phyloP scores from a whole-genome alignment of 495 filamentous ascomycete genomes.

The Amniculicola lignicola region DNA sequence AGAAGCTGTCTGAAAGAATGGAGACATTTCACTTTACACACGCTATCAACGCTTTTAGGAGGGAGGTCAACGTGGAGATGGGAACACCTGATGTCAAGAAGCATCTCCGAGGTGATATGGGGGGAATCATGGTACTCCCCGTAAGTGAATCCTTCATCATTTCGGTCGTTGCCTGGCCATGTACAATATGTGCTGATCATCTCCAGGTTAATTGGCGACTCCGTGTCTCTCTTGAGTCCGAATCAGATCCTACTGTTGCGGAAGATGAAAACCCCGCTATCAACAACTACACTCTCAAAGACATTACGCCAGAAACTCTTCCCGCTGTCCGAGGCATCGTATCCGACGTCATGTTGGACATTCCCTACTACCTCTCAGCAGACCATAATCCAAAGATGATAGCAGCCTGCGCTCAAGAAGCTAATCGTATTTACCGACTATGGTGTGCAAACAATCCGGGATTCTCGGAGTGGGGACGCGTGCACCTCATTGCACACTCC shows the following conservation, averaged over 20 bases:
- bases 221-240: conserved; percentile 78
- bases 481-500: conserved; percentile 91
- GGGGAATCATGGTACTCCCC: conserved; percentile 71
- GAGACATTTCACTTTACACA: conserved; percentile 98
- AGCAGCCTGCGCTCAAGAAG: conserved; percentile 80
- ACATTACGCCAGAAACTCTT: conserved; percentile 89
- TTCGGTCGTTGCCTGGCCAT: neutral
- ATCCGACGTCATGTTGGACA: conserved; percentile 95
- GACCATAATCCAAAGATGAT: conserved; percentile 90
- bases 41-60: conserved; percentile 85
- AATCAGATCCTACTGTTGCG: conserved; percentile 59
- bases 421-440: conserved; percentile 86
- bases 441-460: conserved; percentile 92
- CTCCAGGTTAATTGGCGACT: conserved; percentile 75
- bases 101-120: conserved; percentile 66
- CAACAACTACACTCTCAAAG: conserved; percentile 73
- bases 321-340: conserved; percentile 86
- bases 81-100: conserved; percentile 67
- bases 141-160: conserved; percentile 36
- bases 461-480: conserved; percentile 74
- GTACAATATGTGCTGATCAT: conserved; percentile 10
- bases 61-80: conserved; percentile 80
- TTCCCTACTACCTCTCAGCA: conserved; percentile 93
- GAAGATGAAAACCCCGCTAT: conserved; percentile 51
- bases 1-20: conserved; percentile 92